Conservation (phyloP, 257 asterid genomes). For the Primulina huaijiensis region DNA sequence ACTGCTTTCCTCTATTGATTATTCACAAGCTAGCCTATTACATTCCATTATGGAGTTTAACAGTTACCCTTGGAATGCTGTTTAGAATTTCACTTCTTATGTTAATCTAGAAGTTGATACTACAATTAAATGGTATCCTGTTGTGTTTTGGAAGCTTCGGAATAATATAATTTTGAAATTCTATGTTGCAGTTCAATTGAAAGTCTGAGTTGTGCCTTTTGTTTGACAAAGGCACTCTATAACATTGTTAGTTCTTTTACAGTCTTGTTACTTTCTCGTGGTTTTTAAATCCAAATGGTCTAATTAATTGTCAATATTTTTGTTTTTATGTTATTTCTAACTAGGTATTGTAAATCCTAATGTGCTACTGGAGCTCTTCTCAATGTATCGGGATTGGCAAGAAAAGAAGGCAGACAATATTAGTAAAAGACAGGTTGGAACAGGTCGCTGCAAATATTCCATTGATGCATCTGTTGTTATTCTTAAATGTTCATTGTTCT, state of each 20-base stretch:
- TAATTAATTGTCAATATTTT: conserved; percentile 22
- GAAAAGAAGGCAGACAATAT: conserved; percentile 64
- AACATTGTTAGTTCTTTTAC: conserved; percentile 1
- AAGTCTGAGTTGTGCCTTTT: neutral
- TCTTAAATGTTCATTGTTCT: neutral
- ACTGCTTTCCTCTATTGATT: neutral
- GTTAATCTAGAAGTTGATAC: conserved; percentile 1
- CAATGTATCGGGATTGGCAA: conserved; percentile 80
- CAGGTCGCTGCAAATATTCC: neutral
- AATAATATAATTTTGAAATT: neutral
- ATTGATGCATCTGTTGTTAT: neutral
- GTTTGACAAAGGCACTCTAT: neutral
- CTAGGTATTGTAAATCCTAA: conserved; percentile 75
- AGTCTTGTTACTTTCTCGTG: conserved; percentile 15
- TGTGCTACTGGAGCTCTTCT: conserved; percentile 83
- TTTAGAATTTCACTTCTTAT: neutral
- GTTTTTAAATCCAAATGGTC: conserved; percentile 13
- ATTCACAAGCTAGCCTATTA: conserved; percentile 4
- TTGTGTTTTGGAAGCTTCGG: neutral
- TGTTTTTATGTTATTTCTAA: conserved; percentile 27
- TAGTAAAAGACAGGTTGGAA: conserved; percentile 67
- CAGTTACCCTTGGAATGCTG: conserved; percentile 6
- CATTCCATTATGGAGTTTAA: neutral
- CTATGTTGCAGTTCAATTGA: neutral
- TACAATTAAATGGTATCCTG: neutral